A percentile compares a stretch with the other conserved stretches of the same genome.
Conservation (phyloP, 306 rosid genomes). For the Cucumis sativus region Cucumber_9930_V3 NC_026655.2:22869501-22870000, state of each 20-base stretch:
- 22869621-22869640: conserved; percentile 41
- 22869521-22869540: conserved; percentile 83
- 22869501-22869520: conserved; percentile 94
- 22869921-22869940: conserved; percentile 28
- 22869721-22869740: conserved; percentile 53
- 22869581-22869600: conserved; percentile 57
- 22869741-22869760: conserved; percentile 66
- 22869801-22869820: conserved; percentile 68
- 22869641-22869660: conserved; percentile 43
- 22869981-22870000: conserved; percentile 27
- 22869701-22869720: conserved; percentile 45
- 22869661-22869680: conserved; percentile 65
- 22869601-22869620: conserved; percentile 40
- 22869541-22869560: conserved; percentile 70
- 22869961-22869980: conserved; percentile 18
- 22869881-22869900: not conserved
- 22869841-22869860: conserved; percentile 43
- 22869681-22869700: conserved; percentile 28
- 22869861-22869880: not conserved
- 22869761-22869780: conserved; percentile 51
- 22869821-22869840: conserved; percentile 57
- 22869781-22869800: conserved; percentile 33
- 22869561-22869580: conserved; percentile 63
- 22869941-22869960: conserved; percentile 25
- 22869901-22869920: not conserved